Base-by-base conservation (phyloP, 306 rosid genomes). In the Ochetophila trinervis region DNA sequence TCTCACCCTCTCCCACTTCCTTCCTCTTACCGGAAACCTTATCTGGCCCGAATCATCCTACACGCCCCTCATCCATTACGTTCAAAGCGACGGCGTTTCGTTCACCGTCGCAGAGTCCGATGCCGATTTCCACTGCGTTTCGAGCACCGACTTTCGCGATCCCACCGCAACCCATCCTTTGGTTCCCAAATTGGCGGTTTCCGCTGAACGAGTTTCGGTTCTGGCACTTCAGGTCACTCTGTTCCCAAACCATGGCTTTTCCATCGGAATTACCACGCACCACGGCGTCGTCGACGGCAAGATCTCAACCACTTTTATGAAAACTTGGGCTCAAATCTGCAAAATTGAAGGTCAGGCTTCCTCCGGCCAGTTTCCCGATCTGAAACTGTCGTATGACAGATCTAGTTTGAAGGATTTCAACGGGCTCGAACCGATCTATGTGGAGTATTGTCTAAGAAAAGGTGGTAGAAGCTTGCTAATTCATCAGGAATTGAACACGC, bases 311-410 rank as follows among this genome's bases (percentile, higher is more conserved):
- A 34, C 69, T 5, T 88, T 84, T 48, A 30, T 82, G 11, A 88
- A 88, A 67, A 60, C 86, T 0, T 88, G 96, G 90, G 83, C 90
- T 63, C 65, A 67, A 15, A 44, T 80, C 5, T 86, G 91, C 65
- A 60, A 48, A 40, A 48, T 35, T 13, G 30, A 3, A 53, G 68
- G 23, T 5, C n/a, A n/a, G n/a, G n/a, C n/a, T n/a, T n/a, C n/a
- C n/a, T n/a, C n/a, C n/a, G 32, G 32, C 4, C 32, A 27, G 32
- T 27, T 27, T 2, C 32, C 32, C 3, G 32, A 27, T 27, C 32
- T 70, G 1, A 21, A 16, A 23, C 90, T 90, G 17, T 65, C 72
- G 6, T 74, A 55, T 20, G 87, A 76, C 6, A 80, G 90, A 42
- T 62, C 66, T 0, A 48, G 66, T 1, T 44, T 88, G 0, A 30